phyloP scores from a whole-genome alignment of 2,329 filamentous ascomycete species.

The Penicillium polonicum region DNA sequence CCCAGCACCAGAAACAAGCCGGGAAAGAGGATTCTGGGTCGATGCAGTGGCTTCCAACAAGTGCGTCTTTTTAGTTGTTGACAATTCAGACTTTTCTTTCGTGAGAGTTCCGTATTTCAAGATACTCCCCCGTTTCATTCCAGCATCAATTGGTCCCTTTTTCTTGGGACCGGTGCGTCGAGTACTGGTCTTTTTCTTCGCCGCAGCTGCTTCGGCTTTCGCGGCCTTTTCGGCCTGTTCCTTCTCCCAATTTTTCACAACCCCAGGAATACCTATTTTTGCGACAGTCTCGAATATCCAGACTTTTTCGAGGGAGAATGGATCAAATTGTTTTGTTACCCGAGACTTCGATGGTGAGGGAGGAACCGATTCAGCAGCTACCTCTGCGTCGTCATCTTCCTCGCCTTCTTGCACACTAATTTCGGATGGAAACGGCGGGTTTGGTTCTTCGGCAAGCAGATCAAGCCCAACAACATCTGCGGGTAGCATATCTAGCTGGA shows the following conservation, averaged over 20 bases:
- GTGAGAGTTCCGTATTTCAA: conserved; percentile 42
- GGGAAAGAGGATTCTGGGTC: conserved; percentile 13
- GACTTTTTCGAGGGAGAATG: conserved; percentile 61
- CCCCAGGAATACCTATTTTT: conserved; percentile 63
- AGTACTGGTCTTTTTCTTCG: conserved; percentile 29
- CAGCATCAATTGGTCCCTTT: conserved; percentile 40
- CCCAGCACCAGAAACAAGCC: background rate
- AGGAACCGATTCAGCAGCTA: conserved; percentile 23
- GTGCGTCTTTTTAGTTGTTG: conserved; percentile 29
- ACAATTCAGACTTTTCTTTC: conserved; percentile 35
- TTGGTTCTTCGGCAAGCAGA: conserved; percentile 68
- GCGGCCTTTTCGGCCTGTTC: conserved; percentile 34
- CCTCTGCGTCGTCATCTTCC: conserved; percentile 35
- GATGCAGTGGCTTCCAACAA: conserved; percentile 31
- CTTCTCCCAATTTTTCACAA: conserved; percentile 64
- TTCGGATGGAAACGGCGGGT: conserved; percentile 46
- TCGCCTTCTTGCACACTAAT: conserved; percentile 25
- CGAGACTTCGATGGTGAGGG: conserved; percentile 28
- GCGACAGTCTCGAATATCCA: conserved; percentile 69
- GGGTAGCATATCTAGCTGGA: conserved; percentile 77
- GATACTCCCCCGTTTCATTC: conserved; percentile 44
- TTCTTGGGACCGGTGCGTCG: conserved; percentile 34
- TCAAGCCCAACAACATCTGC: conserved; percentile 75
- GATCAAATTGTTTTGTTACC: conserved; percentile 55
- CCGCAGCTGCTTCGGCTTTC: conserved; percentile 21